Conservation (phyloP, 2,329 filamentous ascomycete genomes). For the Colletotrichum trifolii region DNA sequence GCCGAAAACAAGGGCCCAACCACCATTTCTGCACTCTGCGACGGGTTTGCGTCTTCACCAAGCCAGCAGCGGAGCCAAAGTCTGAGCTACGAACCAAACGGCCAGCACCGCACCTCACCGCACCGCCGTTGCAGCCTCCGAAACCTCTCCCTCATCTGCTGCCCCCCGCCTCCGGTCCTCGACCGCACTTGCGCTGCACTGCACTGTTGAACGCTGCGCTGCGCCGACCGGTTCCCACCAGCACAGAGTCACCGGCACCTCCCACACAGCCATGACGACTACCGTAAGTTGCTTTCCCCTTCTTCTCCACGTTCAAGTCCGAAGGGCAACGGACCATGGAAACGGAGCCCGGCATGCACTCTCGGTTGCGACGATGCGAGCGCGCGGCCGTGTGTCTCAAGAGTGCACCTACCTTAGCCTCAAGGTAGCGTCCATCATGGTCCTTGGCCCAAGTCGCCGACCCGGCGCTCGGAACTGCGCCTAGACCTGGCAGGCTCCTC, state of each 20-base stretch:
- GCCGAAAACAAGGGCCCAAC: no score
- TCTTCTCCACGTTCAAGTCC: slow-evolving; percentile 34
- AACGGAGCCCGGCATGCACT: slow-evolving; percentile 3
- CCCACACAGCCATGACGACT: slow-evolving; percentile 47
- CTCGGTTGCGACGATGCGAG: slow-evolving; percentile 39
- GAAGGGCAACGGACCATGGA: slow-evolving; percentile 5
- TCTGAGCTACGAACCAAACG: neutral
- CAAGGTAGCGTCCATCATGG: slow-evolving; percentile 40
- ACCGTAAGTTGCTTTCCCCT: slow-evolving; percentile 47
- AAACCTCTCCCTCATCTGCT: slow-evolving; percentile 14
- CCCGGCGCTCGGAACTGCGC: slow-evolving; percentile 35
- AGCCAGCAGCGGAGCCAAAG: no score
- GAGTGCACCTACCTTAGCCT: slow-evolving; percentile 43
- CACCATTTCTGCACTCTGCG: no score
- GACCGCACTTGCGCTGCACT: slow-evolving; percentile 37
- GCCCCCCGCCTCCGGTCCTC: slow-evolving; percentile 26
- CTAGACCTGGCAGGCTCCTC: slow-evolving; percentile 32
- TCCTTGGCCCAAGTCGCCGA: slow-evolving; percentile 27
- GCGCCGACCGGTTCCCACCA: slow-evolving; percentile 40
- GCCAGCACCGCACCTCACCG: slow-evolving; percentile 5
- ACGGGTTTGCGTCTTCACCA: no score
- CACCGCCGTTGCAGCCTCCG: slow-evolving; percentile 8
- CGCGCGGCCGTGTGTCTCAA: slow-evolving; percentile 49
- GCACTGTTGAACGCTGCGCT: neutral
- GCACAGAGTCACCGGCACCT: slow-evolving; percentile 4